Percentiles rank a stretch among this genome's conserved stretches.
phyloP scores from a whole-genome alignment of 345 rosid genomes.

The Microthlaspi erraticum region DNA sequence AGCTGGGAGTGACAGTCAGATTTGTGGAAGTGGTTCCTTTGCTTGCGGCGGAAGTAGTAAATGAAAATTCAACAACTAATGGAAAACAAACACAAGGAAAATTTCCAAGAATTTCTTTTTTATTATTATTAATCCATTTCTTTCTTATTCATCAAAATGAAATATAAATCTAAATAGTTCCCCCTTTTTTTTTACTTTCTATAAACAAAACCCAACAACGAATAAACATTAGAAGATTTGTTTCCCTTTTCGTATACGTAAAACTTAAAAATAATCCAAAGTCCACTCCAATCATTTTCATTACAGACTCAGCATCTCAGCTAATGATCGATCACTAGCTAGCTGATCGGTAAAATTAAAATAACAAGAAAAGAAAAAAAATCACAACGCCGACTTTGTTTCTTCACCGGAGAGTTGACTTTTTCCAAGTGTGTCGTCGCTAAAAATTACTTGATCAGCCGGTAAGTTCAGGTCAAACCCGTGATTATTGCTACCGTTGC shows the following conservation, averaged over 20 bases:
- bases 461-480: constrained; percentile 72
- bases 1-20: constrained; percentile 38
- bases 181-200: not conserved
- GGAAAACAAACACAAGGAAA: constrained; percentile 12
- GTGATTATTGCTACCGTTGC: constrained; percentile 27
- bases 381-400: constrained; percentile 28
- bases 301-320: constrained; percentile 30
- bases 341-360: constrained; percentile 2
- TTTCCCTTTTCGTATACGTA: constrained; percentile 11
- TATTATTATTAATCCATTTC: not conserved
- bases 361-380: not conserved
- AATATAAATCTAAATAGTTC: not conserved
- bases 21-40: constrained; percentile 34
- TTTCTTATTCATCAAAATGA: not conserved
- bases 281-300: constrained; percentile 49
- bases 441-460: constrained; percentile 42
- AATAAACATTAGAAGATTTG: constrained; percentile 17
- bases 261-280: constrained; percentile 29
- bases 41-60: constrained; percentile 42
- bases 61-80: not conserved
- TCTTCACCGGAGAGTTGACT: constrained; percentile 43
- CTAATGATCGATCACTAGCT: constrained; percentile 35
- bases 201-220: constrained; percentile 34
- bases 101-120: constrained; percentile 34
- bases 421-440: constrained; percentile 27